A percentile compares a stretch with the other conserved stretches of the same genome.
Evolutionary conservation across 2,329 filamentous ascomycete genomes (phyloP).

Genomic region (Helminthosporium solani): DNA sequence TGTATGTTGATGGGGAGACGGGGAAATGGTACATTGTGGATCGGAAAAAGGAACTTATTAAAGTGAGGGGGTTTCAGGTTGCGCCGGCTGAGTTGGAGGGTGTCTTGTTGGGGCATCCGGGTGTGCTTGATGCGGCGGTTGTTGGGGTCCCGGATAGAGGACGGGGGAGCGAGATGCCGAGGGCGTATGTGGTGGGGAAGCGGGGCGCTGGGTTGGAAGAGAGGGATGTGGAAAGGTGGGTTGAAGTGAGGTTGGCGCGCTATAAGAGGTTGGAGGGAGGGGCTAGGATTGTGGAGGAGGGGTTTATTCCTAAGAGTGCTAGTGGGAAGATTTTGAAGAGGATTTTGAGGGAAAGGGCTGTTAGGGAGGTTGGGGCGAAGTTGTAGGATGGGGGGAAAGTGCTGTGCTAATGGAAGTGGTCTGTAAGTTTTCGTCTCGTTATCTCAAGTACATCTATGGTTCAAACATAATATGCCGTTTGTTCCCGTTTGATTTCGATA

Average conservation of each 20-base stretch:
- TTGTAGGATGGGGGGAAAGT: too few species aligned
- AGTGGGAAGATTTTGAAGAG: slow-evolving; percentile 20
- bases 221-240: slow-evolving; percentile 28
- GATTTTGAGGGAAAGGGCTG: slow-evolving; percentile 27
- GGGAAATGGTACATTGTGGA: slow-evolving; percentile 36
- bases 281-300: slow-evolving; percentile 8
- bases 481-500: too few species aligned
- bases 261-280: not conserved
- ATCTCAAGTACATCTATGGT: too few species aligned
- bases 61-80: slow-evolving; percentile 36
- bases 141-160: slow-evolving; percentile 42
- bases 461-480: too few species aligned
- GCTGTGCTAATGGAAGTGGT: too few species aligned
- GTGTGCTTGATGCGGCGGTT: slow-evolving; percentile 35
- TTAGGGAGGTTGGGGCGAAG: slow-evolving; percentile 9
- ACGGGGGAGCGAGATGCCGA: slow-evolving; percentile 12
- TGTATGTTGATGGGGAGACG: slow-evolving; percentile 33
- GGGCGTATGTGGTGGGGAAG: slow-evolving; percentile 42
- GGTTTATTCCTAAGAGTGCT: not conserved
- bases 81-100: slow-evolving; percentile 26
- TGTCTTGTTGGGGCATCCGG: slow-evolving; percentile 29
- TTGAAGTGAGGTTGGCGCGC: slow-evolving; percentile 33
- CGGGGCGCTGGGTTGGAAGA: slow-evolving; percentile 1
- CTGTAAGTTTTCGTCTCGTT: too few species aligned
- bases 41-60: slow-evolving; percentile 38